Conservation (phyloP, 2,329 filamentous ascomycete species). For the Keithomyces neogunnii region DNA sequence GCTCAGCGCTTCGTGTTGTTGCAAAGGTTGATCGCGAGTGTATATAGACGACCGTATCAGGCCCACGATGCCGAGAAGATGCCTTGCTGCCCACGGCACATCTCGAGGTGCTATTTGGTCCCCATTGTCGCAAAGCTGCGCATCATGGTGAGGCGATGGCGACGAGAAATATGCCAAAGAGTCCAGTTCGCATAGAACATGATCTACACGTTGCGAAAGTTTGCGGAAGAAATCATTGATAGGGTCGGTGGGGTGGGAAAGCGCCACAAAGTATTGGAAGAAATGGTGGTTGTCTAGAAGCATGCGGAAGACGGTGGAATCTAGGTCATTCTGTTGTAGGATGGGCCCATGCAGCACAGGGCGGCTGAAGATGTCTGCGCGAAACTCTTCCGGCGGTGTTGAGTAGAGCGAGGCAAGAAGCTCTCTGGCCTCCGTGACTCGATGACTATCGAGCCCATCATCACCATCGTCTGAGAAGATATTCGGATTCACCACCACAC, state of each 20-base stretch:
- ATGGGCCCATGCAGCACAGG: slow-evolving; percentile 22
- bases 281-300: slow-evolving; percentile 45
- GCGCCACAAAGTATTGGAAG: slow-evolving; percentile 42
- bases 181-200: slow-evolving; percentile 37
- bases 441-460: slow-evolving; percentile 20
- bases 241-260: slow-evolving; percentile 34
- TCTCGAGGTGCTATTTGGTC: slow-evolving; percentile 13
- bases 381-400: slow-evolving; percentile 30
- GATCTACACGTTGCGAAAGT: slow-evolving; percentile 37
- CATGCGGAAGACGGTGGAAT: slow-evolving; percentile 43
- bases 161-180: slow-evolving; percentile 21
- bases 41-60: slow-evolving; percentile 35
- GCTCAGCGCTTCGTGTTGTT: slow-evolving; percentile 29
- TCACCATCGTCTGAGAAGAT: slow-evolving; percentile 18
- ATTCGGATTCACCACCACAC: slow-evolving; percentile 28
- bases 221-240: slow-evolving; percentile 39
- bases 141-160: not conserved
- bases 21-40: slow-evolving; percentile 27
- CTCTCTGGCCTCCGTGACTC: slow-evolving; percentile 41
- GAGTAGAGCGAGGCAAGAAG: slow-evolving; percentile 39
- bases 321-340: slow-evolving; percentile 36
- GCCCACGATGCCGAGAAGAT: slow-evolving; percentile 33
- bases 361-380: slow-evolving; percentile 35
- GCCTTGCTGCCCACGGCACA: slow-evolving; percentile 40
- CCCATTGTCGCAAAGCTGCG: not conserved